These are phyloP conservation scores for Aurantiochytrium sp. DNA, from an alignment of 108 stramenopile genomes.

Conservation along the genomic window DNA sequence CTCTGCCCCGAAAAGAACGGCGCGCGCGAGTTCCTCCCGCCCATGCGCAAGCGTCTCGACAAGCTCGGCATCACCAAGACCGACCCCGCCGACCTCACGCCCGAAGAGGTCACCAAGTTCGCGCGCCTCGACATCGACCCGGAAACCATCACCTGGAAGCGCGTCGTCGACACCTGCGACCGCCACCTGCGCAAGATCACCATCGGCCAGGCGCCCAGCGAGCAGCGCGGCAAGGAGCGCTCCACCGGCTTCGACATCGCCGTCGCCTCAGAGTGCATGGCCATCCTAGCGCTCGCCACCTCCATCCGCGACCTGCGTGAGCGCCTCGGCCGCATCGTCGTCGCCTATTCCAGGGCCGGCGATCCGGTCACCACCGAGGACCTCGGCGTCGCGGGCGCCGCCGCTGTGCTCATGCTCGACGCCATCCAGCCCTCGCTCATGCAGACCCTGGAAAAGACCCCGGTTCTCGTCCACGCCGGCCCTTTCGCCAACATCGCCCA, in stretches of 20 bases:
- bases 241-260: slow-evolving; percentile 96
- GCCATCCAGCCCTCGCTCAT: slow-evolving; percentile 90
- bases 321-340: slow-evolving; percentile 86
- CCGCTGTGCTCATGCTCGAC: slow-evolving; percentile 94
- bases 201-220: slow-evolving; percentile 75
- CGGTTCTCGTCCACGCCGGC: slow-evolving; percentile 94
- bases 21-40: slow-evolving; percentile 55
- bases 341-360: slow-evolving; percentile 70
- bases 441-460: slow-evolving; percentile 95
- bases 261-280: slow-evolving; percentile 95
- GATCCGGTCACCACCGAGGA: slow-evolving; percentile 88
- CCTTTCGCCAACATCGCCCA: slow-evolving; percentile 95
- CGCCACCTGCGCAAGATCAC: slow-evolving; percentile 77
- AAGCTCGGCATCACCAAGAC: slow-evolving; percentile 82
- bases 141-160: slow-evolving; percentile 88
- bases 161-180: slow-evolving; percentile 96
- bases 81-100: slow-evolving; percentile 72
- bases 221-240: slow-evolving; percentile 68
- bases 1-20: slow-evolving; percentile 53
- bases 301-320: slow-evolving; percentile 80
- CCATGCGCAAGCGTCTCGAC: slow-evolving; percentile 72
- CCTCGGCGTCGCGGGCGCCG: slow-evolving; percentile 90
- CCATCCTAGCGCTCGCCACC: slow-evolving; percentile 84
- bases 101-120: slow-evolving; percentile 72
- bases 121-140: slow-evolving; percentile 89